Evolutionary conservation across 345 rosid species (phyloP), one percentile per base, ranked within the genome.

Genomic region (Combretum micranthum): DNA sequence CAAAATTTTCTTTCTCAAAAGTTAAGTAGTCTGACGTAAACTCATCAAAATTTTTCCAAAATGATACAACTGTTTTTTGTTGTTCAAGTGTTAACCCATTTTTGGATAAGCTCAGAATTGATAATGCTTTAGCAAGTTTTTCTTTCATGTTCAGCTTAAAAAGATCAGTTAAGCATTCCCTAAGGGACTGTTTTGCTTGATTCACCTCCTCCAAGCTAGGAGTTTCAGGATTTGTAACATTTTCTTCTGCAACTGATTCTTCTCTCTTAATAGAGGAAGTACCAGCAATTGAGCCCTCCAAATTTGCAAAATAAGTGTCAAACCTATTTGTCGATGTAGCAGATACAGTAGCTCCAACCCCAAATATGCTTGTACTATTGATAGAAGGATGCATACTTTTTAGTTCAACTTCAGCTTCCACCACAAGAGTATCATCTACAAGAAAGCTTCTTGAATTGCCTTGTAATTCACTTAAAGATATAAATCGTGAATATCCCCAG

Each of bases 21-120:
- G 53, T 54, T 20, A 63, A 19, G 26, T 45, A 55, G 55, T 55
- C 67, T 2, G 60, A 55, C 4, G 50, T 32, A 54, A 63, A 55
- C 15, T 63, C 60, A 18, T 42, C 14, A 6, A 63, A 63, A 37
- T 63, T 63, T 42, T 44, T 16, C 60, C 21, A 19, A 42, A 63
- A 55, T 18, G 51, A 39, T 11, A 3, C 14, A 13, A 63, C 18
- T 4, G 60, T 12, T 9, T 55, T 26, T 12, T 54, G 39, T 46
- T 63, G 60, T 6, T 47, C 48, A 1, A 3, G 13, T 32, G 60
- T 26, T 2, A 63, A n/a, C 18, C 60, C 60, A 9, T 20, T 14
- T 16, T 48, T 20, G 1, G 60, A 59, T 5, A 15, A 42, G 53
- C 54, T 55, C 13, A 63, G 13, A 12, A 23, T 63, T 10, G 3